Evolutionary conservation across 2,329 filamentous ascomycete genomes (phyloP).

Genomic region (Pyrenochaeta sp.): DNA sequence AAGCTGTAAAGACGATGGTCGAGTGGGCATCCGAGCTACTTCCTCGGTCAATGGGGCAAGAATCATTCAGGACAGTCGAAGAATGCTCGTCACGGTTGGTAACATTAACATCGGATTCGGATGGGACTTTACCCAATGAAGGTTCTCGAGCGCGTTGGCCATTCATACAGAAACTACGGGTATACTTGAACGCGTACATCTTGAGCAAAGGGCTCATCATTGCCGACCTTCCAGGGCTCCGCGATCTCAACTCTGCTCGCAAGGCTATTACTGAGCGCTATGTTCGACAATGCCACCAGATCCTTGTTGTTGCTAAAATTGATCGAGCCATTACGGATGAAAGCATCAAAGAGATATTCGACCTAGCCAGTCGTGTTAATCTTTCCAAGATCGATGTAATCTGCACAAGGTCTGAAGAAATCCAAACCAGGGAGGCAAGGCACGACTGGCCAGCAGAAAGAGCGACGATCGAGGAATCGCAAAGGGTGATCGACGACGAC

Average conservation of each 20-base stretch:
- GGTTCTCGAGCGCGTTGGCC: slow-evolving; percentile 51
- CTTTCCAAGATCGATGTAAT: slow-evolving; percentile 45
- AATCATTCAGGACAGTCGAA: slow-evolving; percentile 49
- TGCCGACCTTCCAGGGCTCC: slow-evolving; percentile 61
- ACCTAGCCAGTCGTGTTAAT: slow-evolving; percentile 49
- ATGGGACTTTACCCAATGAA: not conserved
- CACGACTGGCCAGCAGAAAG: slow-evolving; percentile 19
- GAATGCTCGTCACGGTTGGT: slow-evolving; percentile 49
- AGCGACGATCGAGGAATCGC: slow-evolving; percentile 16
- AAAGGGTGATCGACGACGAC: slow-evolving; percentile 7
- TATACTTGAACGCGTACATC: slow-evolving; percentile 57
- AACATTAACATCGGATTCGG: slow-evolving; percentile 51
- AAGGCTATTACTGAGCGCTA: slow-evolving; percentile 57
- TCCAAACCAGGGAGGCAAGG: slow-evolving; percentile 18
- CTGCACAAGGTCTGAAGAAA: slow-evolving; percentile 28
- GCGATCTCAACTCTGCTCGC: slow-evolving; percentile 58
- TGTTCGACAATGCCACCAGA: slow-evolving; percentile 56
- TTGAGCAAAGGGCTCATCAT: slow-evolving; percentile 59
- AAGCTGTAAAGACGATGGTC: slow-evolving; percentile 21
- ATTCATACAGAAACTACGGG: slow-evolving; percentile 57
- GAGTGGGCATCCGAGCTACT: slow-evolving; percentile 20
- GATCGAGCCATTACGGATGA: slow-evolving; percentile 54
- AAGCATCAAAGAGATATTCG: slow-evolving; percentile 53
- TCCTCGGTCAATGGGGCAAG: slow-evolving; percentile 2
- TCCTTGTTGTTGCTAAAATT: slow-evolving; percentile 57